These are phyloP conservation scores for Cystofilobasidium bisporidii DNA, from an alignment of 768 basidiomycete genomes.

Conservation along the genomic window DNA sequence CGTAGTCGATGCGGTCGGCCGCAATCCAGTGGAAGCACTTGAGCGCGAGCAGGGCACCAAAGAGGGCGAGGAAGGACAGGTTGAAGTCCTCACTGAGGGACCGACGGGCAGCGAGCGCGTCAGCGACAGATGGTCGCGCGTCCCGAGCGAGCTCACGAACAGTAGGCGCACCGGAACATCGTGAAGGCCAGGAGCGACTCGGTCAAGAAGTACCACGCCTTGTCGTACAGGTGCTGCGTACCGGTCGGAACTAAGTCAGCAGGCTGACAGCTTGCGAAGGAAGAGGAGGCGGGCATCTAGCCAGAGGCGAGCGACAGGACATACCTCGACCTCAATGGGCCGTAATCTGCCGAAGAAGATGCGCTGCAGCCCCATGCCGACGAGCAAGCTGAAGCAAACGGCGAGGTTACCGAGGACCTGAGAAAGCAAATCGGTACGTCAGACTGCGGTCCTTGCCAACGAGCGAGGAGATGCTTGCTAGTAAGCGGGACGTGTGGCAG, in stretches of 20 bases:
- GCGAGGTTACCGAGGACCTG: conserved; percentile 88
- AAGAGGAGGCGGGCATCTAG: too few relatives aligned
- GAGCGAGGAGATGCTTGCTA: conserved; percentile 24
- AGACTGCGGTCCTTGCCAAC: conserved; percentile 13
- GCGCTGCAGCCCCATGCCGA: conserved; percentile 66
- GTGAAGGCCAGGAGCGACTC: conserved; percentile 93
- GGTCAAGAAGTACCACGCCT: conserved; percentile 94
- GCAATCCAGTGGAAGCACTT: conserved; percentile 99
- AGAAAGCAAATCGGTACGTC: background rate
- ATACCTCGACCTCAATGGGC: conserved; percentile 81
- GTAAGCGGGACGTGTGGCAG: background rate
- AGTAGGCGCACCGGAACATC: conserved; percentile 61
- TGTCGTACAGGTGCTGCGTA: conserved; percentile 78
- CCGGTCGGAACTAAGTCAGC: too few relatives aligned
- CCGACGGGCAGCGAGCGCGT: background rate
- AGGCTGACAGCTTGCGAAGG: too few relatives aligned
- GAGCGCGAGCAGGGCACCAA: conserved; percentile 83
- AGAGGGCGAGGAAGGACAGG: conserved; percentile 69
- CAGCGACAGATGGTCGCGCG: background rate
- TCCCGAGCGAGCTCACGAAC: background rate
- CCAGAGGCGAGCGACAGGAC: too few relatives aligned
- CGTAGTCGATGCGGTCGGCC: conserved; percentile 91
- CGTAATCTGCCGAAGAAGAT: conserved; percentile 86
- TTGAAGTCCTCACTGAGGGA: conserved; percentile 38
- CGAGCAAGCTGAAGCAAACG: conserved; percentile 62